Evolutionary conservation across 352 stramenopile species (phyloP), one percentile per base, ranked within the genome.

Genomic region (Globisporangium heterothallicum): DNA sequence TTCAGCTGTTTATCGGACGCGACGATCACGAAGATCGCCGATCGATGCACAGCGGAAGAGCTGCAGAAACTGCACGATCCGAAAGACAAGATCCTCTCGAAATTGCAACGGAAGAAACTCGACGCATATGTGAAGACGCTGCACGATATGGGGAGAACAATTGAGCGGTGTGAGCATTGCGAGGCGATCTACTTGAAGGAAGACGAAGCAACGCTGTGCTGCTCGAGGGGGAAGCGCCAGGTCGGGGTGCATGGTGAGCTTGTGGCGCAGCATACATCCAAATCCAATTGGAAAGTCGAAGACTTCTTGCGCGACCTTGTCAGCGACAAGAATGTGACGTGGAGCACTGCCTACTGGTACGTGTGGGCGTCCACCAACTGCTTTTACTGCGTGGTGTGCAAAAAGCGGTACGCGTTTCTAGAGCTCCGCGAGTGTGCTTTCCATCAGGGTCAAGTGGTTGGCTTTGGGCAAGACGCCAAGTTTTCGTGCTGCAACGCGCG

Each of bases 51-150:
- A 9, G 57, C 72, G 2, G 67, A 83, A 22, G 59, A 78, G 16
- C 61, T 97, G 21, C 70, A 89, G n/a, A 48, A 54, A 13, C 63
- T 93, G 6, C 67, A 86, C 42, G 86, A 96, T 36, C 80, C 75
- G 13, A 93, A 93, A 36, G 81, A 94, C 53, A 95, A 94, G 53
- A 81, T 97, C 21, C 49, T 94, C 12, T 88, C 74, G 40, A 92
- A 92, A 46, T 56, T 97, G 4, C 72, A 88, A 43, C 76, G 81
- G 24, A 90, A 92, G 58, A 92, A 94, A 35, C 61, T 96, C 0
- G 80, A 95, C 16, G 49, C 48, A 6, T 49, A 88, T 5, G 59
- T 92, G 9, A 63, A 67, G 29, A 41, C 53, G 0, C 26, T 89
- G n/a, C 41, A 73, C 12, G 53, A 63, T 0, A 6, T 19, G 14